Conservation (phyloP, 441 rosid species). For the Adansonia grandidieri region DNA sequence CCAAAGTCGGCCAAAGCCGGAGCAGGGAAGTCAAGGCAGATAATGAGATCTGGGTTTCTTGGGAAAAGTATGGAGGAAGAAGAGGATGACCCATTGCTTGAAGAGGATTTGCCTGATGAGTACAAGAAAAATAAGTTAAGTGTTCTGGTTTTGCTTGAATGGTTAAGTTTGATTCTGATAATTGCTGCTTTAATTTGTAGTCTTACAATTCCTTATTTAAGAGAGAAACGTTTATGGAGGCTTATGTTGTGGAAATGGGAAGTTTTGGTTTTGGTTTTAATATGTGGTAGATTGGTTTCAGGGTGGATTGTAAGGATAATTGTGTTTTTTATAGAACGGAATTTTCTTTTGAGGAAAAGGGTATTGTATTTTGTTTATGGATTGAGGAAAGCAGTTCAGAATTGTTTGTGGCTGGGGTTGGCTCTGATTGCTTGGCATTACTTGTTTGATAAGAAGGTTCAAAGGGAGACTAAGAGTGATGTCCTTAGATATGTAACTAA, state of each 20-base stretch:
- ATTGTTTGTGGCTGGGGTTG: slow-evolving; percentile 67
- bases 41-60: slow-evolving; percentile 44
- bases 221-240: slow-evolving; percentile 48
- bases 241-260: slow-evolving; percentile 67
- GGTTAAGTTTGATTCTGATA: slow-evolving; percentile 56
- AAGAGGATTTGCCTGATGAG: slow-evolving; percentile 63
- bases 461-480: slow-evolving; percentile 42
- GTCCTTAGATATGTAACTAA: slow-evolving; percentile 50
- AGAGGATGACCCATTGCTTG: slow-evolving; percentile 56
- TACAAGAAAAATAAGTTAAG: slow-evolving; percentile 44
- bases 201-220: slow-evolving; percentile 42
- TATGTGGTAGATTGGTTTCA: slow-evolving; percentile 71
- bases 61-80: slow-evolving; percentile 49
- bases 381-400: slow-evolving; percentile 60
- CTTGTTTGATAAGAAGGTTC: slow-evolving; percentile 55
- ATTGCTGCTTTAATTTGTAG: slow-evolving; percentile 51
- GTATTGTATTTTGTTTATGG: slow-evolving; percentile 74
- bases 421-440: slow-evolving; percentile 63
- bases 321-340: slow-evolving; percentile 57
- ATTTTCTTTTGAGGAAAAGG: slow-evolving; percentile 52
- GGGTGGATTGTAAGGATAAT: slow-evolving; percentile 61
- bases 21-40: slow-evolving; percentile 43
- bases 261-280: slow-evolving; percentile 56
- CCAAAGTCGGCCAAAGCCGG: slow-evolving; percentile 39
- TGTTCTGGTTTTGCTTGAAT: slow-evolving; percentile 46